Conservation (phyloP, 1,284 basidiomycete species). For the Salmacisia buchloeana region DNA sequence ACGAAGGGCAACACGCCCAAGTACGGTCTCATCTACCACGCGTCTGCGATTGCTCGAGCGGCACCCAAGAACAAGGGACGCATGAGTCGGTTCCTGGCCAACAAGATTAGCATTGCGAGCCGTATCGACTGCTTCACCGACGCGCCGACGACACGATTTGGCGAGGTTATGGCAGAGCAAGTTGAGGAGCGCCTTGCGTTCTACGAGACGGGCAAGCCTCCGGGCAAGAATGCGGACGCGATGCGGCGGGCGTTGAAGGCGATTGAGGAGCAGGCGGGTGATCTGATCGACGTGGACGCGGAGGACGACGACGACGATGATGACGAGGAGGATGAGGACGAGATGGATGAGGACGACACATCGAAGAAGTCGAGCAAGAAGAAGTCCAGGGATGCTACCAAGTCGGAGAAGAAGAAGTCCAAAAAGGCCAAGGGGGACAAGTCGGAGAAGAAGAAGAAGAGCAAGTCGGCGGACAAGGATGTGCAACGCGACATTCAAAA, state of each 20-base stretch:
- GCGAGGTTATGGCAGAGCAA: slow-evolving; percentile 84
- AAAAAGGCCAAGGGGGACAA: slow-evolving; percentile 9
- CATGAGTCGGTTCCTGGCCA: slow-evolving; percentile 94
- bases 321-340: slow-evolving; percentile 6
- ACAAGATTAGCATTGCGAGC: slow-evolving; percentile 97
- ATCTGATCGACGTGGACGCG: slow-evolving; percentile 58
- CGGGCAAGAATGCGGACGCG: slow-evolving; percentile 77
- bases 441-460: slow-evolving; percentile 11
- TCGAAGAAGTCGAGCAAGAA: slow-evolving; percentile 5
- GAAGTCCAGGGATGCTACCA: background rate
- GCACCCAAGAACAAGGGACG: slow-evolving; percentile 94
- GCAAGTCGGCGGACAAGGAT: slow-evolving; percentile 10
- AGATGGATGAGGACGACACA: background rate
- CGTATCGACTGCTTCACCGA: slow-evolving; percentile 95
- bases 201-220: slow-evolving; percentile 72
- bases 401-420: slow-evolving; percentile 14
- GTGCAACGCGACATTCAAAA: slow-evolving; percentile 3
- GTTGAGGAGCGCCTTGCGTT: slow-evolving; percentile 93
- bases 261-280: slow-evolving; percentile 60
- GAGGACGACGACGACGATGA: slow-evolving; percentile 33
- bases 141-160: slow-evolving; percentile 80
- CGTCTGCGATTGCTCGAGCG: slow-evolving; percentile 73
- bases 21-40: slow-evolving; percentile 94
- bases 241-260: slow-evolving; percentile 78
- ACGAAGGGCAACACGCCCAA: slow-evolving; percentile 99